Base-by-base conservation (phyloP, 345 rosid genomes). In the Camelina sativa region DNA sequence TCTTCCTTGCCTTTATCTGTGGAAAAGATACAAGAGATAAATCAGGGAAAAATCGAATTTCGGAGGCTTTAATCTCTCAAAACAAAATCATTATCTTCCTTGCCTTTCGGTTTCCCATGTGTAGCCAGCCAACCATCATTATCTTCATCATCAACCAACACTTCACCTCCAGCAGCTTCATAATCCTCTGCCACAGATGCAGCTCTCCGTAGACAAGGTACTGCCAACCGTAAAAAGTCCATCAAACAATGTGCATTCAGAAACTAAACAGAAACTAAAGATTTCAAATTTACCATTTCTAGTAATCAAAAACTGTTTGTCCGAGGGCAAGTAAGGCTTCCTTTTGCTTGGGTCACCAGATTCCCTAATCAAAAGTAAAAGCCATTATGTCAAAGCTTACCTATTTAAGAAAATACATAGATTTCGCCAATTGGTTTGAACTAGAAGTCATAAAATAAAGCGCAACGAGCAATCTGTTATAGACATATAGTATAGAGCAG, bases 61-160 rank as follows among this genome's bases (percentile, higher is more conserved):
- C 11, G 25, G 8, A 65, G 19, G 9, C 61, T 41, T 23, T 51
- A 56, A 37, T 69, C 72, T n/a, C 47, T 11, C 38, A 46, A 38
- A 47, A 28, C 30, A 63, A 62, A 34, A 11, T 22, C 3, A 20
- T 20, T 20, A 20, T 20, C 22, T 20, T 20, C 22, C 22, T 20
- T 61, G 92, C 99, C 98, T 92, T 84, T 90, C 1, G 97, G 99
- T 80, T 86, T 90, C 67, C 99, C 99, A 69, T 96, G 98, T 46
- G 99, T 96, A 2, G 99, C 99, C 61, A 91, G 77, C 99, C 98
- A 96, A 71, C 97, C 99, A 76, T 96, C 98, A 80, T 89, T 80
- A 68, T 96, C 98, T 82, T 96, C 99, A 82, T 88, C 83, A 75
- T 96, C 99, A 68, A 92, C 87, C 67, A 90, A 82, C 78, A 95